Evolutionary conservation across 352 stramenopile species (phyloP).

Genomic region (Pythium brassicae): DNA sequence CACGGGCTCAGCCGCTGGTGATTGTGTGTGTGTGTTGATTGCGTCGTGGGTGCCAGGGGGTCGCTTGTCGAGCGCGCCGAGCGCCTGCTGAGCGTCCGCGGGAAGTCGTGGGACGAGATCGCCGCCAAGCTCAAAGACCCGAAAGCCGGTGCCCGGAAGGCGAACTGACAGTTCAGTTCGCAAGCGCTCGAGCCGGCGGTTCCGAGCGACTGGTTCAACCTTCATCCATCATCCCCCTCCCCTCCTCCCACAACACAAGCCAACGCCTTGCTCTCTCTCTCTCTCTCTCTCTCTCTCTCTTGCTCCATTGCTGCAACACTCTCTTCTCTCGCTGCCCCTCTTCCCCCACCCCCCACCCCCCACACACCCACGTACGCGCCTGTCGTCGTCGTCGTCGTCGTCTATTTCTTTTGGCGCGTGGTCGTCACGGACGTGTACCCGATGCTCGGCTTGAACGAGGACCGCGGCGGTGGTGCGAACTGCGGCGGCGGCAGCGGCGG

Average conservation of each 20-base stretch:
- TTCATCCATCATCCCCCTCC: too few relatives aligned
- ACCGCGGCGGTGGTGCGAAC: conserved; percentile 21
- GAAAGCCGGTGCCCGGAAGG: conserved; percentile 22
- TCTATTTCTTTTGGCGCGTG: conserved; percentile 58
- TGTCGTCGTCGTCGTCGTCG: neutral
- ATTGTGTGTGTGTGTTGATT: conserved; percentile 1
- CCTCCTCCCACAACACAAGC: neutral
- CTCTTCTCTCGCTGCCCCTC: too few relatives aligned
- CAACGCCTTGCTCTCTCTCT: neutral
- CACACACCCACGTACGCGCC: too few relatives aligned
- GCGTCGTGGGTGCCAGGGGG: conserved; percentile 40
- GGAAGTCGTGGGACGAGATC: conserved; percentile 90
- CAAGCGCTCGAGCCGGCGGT: neutral
- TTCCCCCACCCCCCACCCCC: too few relatives aligned
- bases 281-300: too few relatives aligned
- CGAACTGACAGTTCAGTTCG: neutral
- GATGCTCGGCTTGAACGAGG: conserved; percentile 72
- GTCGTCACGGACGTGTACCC: conserved; percentile 71
- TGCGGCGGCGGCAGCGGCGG: conserved; percentile 28
- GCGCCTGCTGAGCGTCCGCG: conserved; percentile 91
- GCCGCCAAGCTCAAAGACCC: conserved; percentile 70
- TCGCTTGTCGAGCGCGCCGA: conserved; percentile 87
- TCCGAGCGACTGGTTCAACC: too few relatives aligned
- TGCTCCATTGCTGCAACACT: too few relatives aligned
- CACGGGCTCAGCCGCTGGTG: too few relatives aligned